Evolutionary conservation across 2,329 filamentous ascomycete species (phyloP).

Genomic region (Akanthomyces lecanii): DNA sequence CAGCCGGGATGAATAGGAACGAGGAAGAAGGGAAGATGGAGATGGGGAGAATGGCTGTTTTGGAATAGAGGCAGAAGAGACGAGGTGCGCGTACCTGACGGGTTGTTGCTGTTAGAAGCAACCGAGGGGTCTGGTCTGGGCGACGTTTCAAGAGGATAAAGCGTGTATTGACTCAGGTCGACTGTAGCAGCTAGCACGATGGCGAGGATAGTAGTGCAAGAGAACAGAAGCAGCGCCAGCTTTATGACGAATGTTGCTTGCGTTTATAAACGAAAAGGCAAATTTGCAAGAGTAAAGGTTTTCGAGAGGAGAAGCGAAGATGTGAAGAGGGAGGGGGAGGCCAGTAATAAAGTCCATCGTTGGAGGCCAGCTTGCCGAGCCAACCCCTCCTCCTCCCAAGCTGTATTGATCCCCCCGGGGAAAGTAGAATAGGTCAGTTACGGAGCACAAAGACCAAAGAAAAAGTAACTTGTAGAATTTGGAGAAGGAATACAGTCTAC

Average conservation of each 20-base stretch:
- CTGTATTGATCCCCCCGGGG: neutral
- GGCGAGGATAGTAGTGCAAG: neutral
- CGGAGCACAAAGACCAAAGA: neutral
- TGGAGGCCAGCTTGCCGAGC: constrained; percentile 8
- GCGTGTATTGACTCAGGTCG: constrained; percentile 7
- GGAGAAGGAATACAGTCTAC: neutral
- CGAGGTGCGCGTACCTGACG: neutral
- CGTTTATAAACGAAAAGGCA: neutral
- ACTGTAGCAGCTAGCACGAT: constrained; percentile 9
- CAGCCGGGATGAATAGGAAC: constrained; percentile 11
- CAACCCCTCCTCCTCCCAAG: neutral
- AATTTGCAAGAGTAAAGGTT: neutral
- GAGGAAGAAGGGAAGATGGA: neutral
- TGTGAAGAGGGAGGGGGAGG: neutral
- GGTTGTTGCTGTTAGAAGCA: neutral
- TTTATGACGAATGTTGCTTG: neutral
- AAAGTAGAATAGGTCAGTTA: neutral
- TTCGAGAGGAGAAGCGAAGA: neutral
- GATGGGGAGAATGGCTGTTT: neutral
- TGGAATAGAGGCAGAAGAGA: neutral
- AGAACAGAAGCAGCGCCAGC: constrained; percentile 8
- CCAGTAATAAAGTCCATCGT: neutral
- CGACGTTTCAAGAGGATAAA: constrained; percentile 7
- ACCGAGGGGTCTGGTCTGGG: neutral
- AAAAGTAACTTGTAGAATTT: neutral